Base-by-base conservation (phyloP, 495 filamentous ascomycete species). In the Hypoxylon perforatum region DNA sequence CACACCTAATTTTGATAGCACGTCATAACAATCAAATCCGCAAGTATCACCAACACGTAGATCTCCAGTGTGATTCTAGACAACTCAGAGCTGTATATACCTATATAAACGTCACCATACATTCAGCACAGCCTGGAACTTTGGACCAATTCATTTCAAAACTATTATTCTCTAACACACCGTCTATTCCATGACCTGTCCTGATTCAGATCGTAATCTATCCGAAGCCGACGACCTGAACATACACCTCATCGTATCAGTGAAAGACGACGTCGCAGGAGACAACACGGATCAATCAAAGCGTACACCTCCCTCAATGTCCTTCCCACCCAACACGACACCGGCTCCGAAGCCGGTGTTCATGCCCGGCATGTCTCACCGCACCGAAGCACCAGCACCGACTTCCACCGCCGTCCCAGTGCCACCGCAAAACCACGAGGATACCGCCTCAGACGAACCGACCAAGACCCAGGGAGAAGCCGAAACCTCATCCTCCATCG, bases 331-430 rank as follows among this genome's bases (percentile, higher is more conserved):
- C 22, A 39, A 56, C 47, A 78, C 75, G 12, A 75, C 66, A 7
- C 72, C 76, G 19, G 59, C 71, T 6, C 72, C 77, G 30, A 67
- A 69, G 17, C 57, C 71, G 11, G 47, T 77, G 30, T 74, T 79
- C 59, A 28, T 61, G 25, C 71, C 71, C 5, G 65, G 57, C 56
- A 74, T 69, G 72, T 71, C 74, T 19, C 66, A 56, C 44, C 47
- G 51, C 23, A 52, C 44, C 35, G 44, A 65, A 8, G 41, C 38
- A 3, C 46, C 63, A 11, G 35, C 61, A 2, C 35, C 72, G 33
- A 62, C 57, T 11, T 10, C 66, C n/a, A 47, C 67, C 19, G 50
- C 61, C 12, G 11, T 67, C 9, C 73, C 71, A 33, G 15, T 21
- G 8, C 48, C 18, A 7, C 54, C 63, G 0, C 55, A 59, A 10